Base-by-base conservation (phyloP, 306 rosid genomes). In the Quercus rubra region DNA sequence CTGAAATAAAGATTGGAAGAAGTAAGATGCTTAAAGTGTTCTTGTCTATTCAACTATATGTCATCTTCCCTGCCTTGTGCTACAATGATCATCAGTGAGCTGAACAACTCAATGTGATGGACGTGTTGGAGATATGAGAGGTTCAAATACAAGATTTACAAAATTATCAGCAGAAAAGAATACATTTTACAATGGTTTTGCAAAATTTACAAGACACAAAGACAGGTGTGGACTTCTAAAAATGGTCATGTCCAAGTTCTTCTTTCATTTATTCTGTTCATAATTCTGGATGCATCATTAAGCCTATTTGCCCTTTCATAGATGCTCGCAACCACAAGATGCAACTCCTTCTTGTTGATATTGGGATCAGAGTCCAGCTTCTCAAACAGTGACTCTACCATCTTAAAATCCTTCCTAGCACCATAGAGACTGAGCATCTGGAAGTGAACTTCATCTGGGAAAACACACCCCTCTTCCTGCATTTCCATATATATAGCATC, bases 291-390 rank as follows among this genome's bases (percentile, higher is more conserved):
- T 15, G 99, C 92, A 79, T 91, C 98, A 38, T 87, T 87, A 55
- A 88, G 92, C 84, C 85, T 85, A 84, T 91, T 90, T 59, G 89
- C 91, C 79, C 97, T 86, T 85, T 92, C 94, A 75, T 90, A 93
- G 73, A 91, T 88, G 86, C 92, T 66, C 49, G 99, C 87, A 64
- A 89, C 96, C 23, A 95, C 97, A 59, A 92, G 87, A 85, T 91
- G 92, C 87, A 95, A 82, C 82, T 92, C 99, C 86, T 92, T 92
- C 90, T 86, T 87, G 82, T 95, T 92, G 74, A 95, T 83, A 84
- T 89, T 95, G 75, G 92, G 97, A 91, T 91, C 83, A 35, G 90
- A 87, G 81, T 84, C 83, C 63, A 94, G 84, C 79, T 76, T 90
- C 89, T 90, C 89, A 81, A 91, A 94, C 78, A 91, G 76, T 21